Evolutionary conservation across 1,284 basidiomycete species (phyloP).

Genomic region (Fomitopsis betulina): DNA sequence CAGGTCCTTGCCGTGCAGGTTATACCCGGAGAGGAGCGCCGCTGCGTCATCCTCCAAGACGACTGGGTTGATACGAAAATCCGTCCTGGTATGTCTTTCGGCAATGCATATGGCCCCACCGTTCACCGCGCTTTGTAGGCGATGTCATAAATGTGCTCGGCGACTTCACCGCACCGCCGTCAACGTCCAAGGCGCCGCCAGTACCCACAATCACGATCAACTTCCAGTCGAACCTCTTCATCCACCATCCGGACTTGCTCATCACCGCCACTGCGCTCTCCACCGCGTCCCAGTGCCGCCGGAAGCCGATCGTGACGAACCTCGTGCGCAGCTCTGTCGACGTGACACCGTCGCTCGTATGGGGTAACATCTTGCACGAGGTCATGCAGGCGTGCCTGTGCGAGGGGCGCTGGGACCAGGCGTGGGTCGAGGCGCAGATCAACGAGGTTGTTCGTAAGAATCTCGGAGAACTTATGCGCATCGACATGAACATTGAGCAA

Average conservation of each 20-base stretch:
- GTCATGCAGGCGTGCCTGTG: slow-evolving; percentile 78
- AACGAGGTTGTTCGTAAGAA: slow-evolving; percentile 47
- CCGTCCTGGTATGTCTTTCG: slow-evolving; percentile 40
- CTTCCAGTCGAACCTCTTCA: slow-evolving; percentile 57
- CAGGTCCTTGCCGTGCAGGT: slow-evolving; percentile 35
- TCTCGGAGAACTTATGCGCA: slow-evolving; percentile 57
- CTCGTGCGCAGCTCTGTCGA: slow-evolving; percentile 55
- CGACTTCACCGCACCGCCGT: slow-evolving; percentile 28
- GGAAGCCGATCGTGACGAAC: slow-evolving; percentile 74
- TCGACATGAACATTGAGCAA: slow-evolving; percentile 56
- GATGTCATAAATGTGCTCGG: slow-evolving; percentile 80
- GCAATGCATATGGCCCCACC: too few species aligned
- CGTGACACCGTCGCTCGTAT: slow-evolving; percentile 66
- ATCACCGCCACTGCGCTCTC: slow-evolving; percentile 86
- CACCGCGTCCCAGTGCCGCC: slow-evolving; percentile 74
- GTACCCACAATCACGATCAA: slow-evolving; percentile 51
- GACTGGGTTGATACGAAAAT: slow-evolving; percentile 64
- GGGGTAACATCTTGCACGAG: slow-evolving; percentile 89
- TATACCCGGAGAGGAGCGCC: slow-evolving; percentile 33
- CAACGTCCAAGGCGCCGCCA: slow-evolving; percentile 27
- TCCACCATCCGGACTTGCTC: slow-evolving; percentile 88
- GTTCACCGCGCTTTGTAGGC: slow-evolving; percentile 35
- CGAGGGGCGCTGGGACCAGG: slow-evolving; percentile 55
- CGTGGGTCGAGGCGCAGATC: slow-evolving; percentile 52
- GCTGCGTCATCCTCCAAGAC: slow-evolving; percentile 49